These are phyloP conservation scores for Tieghemostelium lacteum DNA, from an alignment of 78 protist species.

Conservation along the genomic window DNA sequence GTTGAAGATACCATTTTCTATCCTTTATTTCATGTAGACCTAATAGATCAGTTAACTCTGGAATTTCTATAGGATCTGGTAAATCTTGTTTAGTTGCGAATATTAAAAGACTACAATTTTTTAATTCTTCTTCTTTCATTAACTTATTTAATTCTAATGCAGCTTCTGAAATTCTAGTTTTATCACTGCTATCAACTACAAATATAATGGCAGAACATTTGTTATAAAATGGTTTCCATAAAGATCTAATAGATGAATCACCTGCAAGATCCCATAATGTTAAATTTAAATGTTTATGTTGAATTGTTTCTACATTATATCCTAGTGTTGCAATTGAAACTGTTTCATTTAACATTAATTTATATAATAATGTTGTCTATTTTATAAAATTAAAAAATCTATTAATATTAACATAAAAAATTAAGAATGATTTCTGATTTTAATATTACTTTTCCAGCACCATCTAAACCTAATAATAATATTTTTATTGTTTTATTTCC, in stretches of 20 bases:
- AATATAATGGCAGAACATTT: slow-evolving; percentile 78
- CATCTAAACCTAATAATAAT: slow-evolving; percentile 64
- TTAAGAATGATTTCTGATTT: not conserved
- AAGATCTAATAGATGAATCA: slow-evolving; percentile 34
- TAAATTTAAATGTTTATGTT: slow-evolving; percentile 66
- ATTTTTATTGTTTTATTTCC: slow-evolving; percentile 15
- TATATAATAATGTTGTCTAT: slow-evolving; percentile 72
- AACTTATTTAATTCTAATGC: slow-evolving; percentile 44
- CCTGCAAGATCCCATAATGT: slow-evolving; percentile 64
- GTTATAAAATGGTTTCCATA: slow-evolving; percentile 67
- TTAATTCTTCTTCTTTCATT: slow-evolving; percentile 64
- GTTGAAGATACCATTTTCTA: slow-evolving; percentile 80
- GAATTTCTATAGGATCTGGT: slow-evolving; percentile 55
- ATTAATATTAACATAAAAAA: not conserved
- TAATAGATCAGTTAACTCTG: slow-evolving; percentile 65
- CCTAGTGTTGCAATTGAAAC: slow-evolving; percentile 53
- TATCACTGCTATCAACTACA: slow-evolving; percentile 85
- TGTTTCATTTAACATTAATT: slow-evolving; percentile 68
- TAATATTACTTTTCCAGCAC: slow-evolving; percentile 24
- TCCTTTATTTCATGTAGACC: slow-evolving; percentile 64
- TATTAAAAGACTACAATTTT: slow-evolving; percentile 18
- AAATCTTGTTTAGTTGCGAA: slow-evolving; percentile 83
- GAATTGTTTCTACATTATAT: slow-evolving; percentile 75
- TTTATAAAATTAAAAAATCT: not conserved
- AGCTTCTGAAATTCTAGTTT: slow-evolving; percentile 76